Percentiles rank a stretch among this genome's conserved stretches.
These are phyloP conservation scores for Cyberlindnera lachancei DNA, from an alignment of 805 yeast species.

Conservation along the genomic window DNA sequence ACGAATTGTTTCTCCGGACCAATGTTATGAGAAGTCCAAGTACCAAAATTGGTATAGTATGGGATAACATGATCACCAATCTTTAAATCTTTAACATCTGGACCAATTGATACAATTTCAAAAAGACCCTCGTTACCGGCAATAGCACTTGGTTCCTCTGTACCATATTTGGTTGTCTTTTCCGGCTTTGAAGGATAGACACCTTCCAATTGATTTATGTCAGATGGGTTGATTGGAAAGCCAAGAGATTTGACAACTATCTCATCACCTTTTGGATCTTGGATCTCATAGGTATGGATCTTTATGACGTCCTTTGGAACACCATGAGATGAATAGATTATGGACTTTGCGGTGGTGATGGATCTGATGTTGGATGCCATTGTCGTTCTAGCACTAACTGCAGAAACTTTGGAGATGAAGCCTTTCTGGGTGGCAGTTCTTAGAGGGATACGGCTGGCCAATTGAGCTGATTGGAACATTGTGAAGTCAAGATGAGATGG, in stretches of 20 bases:
- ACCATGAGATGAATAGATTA: constrained; percentile 63
- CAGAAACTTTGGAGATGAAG: too few relatives aligned
- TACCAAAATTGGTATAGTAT: constrained; percentile 68
- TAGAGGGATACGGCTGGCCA: too few relatives aligned
- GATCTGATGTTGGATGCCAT: constrained; percentile 15
- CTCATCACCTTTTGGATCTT: constrained; percentile 37
- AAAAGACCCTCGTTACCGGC: constrained; percentile 95
- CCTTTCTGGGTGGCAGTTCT: too few relatives aligned
- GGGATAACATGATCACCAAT: constrained; percentile 91
- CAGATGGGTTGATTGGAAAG: constrained; percentile 87
- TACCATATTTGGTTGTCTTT: constrained; percentile 41
- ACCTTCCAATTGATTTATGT: constrained; percentile 77
- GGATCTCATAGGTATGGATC: constrained; percentile 44
- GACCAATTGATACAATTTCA: constrained; percentile 70
- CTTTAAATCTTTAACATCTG: constrained; percentile 36
- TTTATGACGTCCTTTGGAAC: constrained; percentile 49
- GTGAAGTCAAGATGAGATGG: too few relatives aligned
- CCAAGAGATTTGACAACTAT: constrained; percentile 66
- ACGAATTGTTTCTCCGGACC: constrained; percentile 46
- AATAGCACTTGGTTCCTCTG: constrained; percentile 63
- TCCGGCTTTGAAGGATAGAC: constrained; percentile 76
- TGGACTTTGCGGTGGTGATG: constrained; percentile 47
- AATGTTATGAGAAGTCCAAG: constrained; percentile 83
- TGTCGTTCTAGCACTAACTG: too few relatives aligned
- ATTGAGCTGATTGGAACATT: too few relatives aligned